Base-by-base conservation (phyloP, 306 rosid species). In the Lithocarpus polystachyus region DNA sequence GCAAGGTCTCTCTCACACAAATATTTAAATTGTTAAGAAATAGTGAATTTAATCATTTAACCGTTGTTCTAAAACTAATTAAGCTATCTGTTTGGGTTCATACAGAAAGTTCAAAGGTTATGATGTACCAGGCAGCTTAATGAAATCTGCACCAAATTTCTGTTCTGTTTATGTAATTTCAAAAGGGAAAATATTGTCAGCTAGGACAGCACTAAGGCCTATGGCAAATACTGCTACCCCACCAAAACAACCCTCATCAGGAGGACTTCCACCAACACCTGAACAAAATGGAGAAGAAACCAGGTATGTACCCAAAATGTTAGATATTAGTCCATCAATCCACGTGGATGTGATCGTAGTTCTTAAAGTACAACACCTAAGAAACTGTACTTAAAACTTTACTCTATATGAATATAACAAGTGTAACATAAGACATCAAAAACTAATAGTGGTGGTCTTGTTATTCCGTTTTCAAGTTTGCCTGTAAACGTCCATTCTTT, bases 131-230 rank as follows among this genome's bases (percentile, higher is more conserved):
- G 69, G 85, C 31, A 70, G 87, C 72, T 15, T 96, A 56, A 77
- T 84, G 45, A 96, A 89, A 80, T 68, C 85, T 67, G 97, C 89
- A 61, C 98, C 99, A 5, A 94, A 88, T 35, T 93, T 84, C 85
- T 85, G 96, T 51, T 86, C 88, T 18, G 99, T 96, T 6, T 91
- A 90, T 52, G 85, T 96, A 22, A 90, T 96, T 78, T 90, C 95
- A 0, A 96, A 96, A 75, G 92, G 93, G 87, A 96, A 96, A 92
- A 74, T 89, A 82, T 64, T 89, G 28, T 80, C 91, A 7, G 85
- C 89, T 43, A 80, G 92, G 79, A 78, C 92, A n/a, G 97, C 99
- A 0, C 77, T 67, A 22, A 89, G 98, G 60, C 81, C 91, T 3
- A 77, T 84, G 71, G 74, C 83, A 31, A 91, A 91, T 29, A 43